phyloP scores from a whole-genome alignment of 2,329 filamentous ascomycete genomes.

The Fusarium napiforme region DNA sequence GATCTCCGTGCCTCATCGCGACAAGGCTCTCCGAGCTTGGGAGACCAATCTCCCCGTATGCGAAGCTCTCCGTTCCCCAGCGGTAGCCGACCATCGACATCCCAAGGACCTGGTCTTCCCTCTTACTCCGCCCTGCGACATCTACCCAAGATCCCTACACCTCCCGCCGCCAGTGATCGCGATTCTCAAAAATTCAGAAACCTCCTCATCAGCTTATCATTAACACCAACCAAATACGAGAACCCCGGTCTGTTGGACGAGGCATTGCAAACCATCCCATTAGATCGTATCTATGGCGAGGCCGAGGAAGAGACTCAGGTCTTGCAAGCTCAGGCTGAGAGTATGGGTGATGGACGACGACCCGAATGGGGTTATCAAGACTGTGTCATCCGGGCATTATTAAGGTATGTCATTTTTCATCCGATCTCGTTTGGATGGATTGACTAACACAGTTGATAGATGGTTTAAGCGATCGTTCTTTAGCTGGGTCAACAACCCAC shows the following conservation, averaged over 20 bases:
- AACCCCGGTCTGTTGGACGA: constrained; percentile 95
- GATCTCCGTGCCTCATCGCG: constrained; percentile 69
- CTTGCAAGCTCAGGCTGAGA: constrained; percentile 86
- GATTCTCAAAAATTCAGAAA: constrained; percentile 81
- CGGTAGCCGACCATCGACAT: constrained; percentile 59
- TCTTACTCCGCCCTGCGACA: constrained; percentile 62
- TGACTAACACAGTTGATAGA: constrained; percentile 42
- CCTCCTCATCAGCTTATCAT: constrained; percentile 84
- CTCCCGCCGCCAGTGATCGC: constrained; percentile 73
- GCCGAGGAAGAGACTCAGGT: constrained; percentile 94
- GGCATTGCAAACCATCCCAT: constrained; percentile 84
- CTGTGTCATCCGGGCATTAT: constrained; percentile 88
- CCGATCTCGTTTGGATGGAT: neutral
- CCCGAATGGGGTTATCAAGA: constrained; percentile 98
- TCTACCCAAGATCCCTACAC: constrained; percentile 71
- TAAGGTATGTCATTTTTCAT: constrained; percentile 69
- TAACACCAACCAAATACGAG: constrained; percentile 93
- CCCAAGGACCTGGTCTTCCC: constrained; percentile 56
- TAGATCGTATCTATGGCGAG: constrained; percentile 91
- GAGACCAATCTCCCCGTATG: constrained; percentile 63
- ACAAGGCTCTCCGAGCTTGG: constrained; percentile 66
- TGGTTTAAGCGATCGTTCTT: constrained; percentile 98
- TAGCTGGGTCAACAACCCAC: constrained; percentile 95
- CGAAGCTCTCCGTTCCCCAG: constrained; percentile 53
- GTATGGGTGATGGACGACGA: constrained; percentile 81